phyloP scores from a whole-genome alignment of 2,329 filamentous ascomycete genomes.

The Penicillium palitans region DNA sequence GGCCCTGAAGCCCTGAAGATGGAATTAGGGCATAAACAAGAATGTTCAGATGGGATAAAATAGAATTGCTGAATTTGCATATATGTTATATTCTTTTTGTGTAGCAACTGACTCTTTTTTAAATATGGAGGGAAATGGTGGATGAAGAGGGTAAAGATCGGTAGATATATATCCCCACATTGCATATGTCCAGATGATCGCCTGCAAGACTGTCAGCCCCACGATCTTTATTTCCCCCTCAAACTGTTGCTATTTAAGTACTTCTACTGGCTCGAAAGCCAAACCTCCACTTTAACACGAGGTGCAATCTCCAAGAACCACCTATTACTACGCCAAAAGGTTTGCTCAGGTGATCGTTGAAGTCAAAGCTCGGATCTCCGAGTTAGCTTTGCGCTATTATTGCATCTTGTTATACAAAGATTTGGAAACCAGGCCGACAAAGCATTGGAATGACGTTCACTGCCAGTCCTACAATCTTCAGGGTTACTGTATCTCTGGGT shows the following conservation, averaged over 20 bases:
- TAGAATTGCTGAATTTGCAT: not conserved
- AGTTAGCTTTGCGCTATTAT: not conserved
- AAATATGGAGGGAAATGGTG: not conserved
- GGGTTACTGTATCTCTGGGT: not conserved
- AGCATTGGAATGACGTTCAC: not conserved
- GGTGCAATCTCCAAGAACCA: not conserved
- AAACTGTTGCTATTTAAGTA: too few species aligned
- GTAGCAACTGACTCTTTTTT: not conserved
- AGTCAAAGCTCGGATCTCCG: not conserved
- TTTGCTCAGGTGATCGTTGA: not conserved
- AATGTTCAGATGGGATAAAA: too few species aligned
- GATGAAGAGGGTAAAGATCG: not conserved
- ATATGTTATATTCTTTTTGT: not conserved
- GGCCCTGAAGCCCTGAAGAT: not conserved
- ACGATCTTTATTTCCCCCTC: not conserved
- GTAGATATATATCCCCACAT: constrained; percentile 7
- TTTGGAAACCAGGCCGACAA: not conserved
- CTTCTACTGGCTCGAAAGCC: not conserved
- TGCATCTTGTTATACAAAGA: not conserved
- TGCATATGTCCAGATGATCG: not conserved
- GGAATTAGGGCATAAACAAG: not conserved
- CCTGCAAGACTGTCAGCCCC: not conserved
- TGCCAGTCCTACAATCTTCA: not conserved
- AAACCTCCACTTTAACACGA: not conserved
- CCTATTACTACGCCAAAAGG: not conserved